Conservation (phyloP, 2,329 filamentous ascomycete genomes). For the Dactylellina sp. region DNA sequence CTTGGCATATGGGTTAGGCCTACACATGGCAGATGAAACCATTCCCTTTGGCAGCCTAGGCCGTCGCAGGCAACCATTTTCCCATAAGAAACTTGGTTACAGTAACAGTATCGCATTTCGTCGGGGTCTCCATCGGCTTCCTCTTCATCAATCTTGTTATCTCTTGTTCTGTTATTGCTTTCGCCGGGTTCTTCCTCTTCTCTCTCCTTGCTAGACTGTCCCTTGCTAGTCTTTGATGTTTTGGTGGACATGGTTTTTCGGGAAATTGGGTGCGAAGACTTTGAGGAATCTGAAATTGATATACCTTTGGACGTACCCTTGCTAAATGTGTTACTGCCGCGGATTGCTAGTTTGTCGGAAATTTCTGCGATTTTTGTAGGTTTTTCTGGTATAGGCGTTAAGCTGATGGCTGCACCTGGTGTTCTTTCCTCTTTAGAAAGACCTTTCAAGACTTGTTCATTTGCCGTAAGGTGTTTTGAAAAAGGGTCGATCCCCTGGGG, state of each 20-base stretch:
- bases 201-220: background rate
- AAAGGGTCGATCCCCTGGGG: background rate
- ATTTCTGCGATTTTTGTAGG: background rate
- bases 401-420: background rate
- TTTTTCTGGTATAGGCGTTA: conserved; percentile 3
- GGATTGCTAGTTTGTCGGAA: conserved; percentile 16
- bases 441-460: conserved; percentile 1
- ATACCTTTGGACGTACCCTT: conserved; percentile 20
- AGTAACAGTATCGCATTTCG: conserved; percentile 82
- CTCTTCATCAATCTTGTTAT: conserved; percentile 68
- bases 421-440: conserved; percentile 19
- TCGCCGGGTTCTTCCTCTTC: background rate
- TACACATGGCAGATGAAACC: conserved; percentile 87
- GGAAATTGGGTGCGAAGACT: conserved; percentile 12
- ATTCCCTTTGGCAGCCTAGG: conserved; percentile 81
- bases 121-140: conserved; percentile 79
- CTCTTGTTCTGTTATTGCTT: conserved; percentile 64
- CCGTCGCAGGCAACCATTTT: conserved; percentile 93
- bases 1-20: conserved; percentile 82
- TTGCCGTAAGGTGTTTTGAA: background rate
- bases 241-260: conserved; percentile 28
- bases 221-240: conserved; percentile 28
- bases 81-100: conserved; percentile 84
- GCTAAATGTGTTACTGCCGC: conserved; percentile 4
- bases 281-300: conserved; percentile 23